Base-by-base conservation (phyloP, 108 stramenopile species). In the Cylindrotheca fusiformis region DNA sequence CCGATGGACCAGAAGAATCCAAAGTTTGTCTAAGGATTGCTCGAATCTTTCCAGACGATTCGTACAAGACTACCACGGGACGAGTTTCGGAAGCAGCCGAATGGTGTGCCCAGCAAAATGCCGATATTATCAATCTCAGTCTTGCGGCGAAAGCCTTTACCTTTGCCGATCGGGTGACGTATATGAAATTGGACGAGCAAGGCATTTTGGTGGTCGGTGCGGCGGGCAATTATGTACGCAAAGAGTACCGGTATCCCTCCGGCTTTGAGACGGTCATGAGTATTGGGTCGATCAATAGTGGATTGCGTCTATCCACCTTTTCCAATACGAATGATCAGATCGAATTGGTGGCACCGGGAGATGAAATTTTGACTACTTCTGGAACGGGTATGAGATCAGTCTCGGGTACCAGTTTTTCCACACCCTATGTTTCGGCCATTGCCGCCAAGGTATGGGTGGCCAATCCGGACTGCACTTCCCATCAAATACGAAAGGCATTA, bases 351-450 rank as follows among this genome's bases (percentile, higher is more conserved):
- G 86, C 77, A n/a, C 84, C 84, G 8, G 84, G 84, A 23, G 67
- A 66, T 6, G 33, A 60, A 5, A 64, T 85, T 22, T 51, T 62
- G 32, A 52, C 48, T 36, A 63, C 63, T 14, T 30, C 22, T 0
- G 52, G 52, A 29, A 4, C 21, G 8, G 63, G 32, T 18, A 41
- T 41, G 36, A 14, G 14, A 10, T 41, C 14, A 10, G 49, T 63
- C 17, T n/a, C 25, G 0, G 80, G 81, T n/a, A 83, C 81, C 23
- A 75, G 68, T n/a, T 84, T 84, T 78, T 79, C 87, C 10, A 48
- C 65, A 14, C 83, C 87, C 18, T 83, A 88, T 53, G 90, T 92
- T 0, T 71, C 87, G 0, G 90, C 85, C 27, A 80, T 83, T n/a
- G 78, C 79, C 1, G 87, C 90, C 0, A 67, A 84, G 31, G 33